Evolutionary conservation across 345 rosid genomes (phyloP), one percentile per base, ranked within the genome.

Genomic region (Citrus maxima): DNA sequence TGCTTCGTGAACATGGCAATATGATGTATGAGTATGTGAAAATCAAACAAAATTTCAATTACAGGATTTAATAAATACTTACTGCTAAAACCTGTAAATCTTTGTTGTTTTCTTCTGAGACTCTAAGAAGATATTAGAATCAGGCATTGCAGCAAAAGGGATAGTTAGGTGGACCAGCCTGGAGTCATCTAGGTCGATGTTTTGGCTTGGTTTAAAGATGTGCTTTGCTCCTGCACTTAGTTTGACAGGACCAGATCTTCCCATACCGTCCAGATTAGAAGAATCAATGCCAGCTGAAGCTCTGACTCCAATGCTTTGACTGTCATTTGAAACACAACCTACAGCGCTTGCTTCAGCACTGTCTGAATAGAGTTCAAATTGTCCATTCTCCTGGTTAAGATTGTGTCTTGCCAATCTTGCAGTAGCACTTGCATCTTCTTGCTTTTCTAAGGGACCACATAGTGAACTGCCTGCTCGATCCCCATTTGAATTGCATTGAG

Each of bases 171-270:
- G 88, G 75, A 84, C 64, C 51, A 70, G 84, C 80, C 73, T 77
- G 18, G 87, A 82, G 77, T 79, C 77, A 40, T 80, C 87, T 18
- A 73, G 74, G 77, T 75, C 80, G 34, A 28, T 38, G 24, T 67
- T 75, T 67, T 70, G 68, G 65, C 77, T 63, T 0, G 88, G 88
- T 77, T 87, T 80, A 77, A 84, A 81, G 67, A 85, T 78, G 82
- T 88, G 86, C 82, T 85, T 87, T 12, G 83, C 84, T 55, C 89
- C 89, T 18, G 89, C 84, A 71, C 79, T 82, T 54, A 87, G 83
- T 78, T 87, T 88, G n/a, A 83, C 13, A 7, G 88, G 84, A 63
- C 89, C 86, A 18, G 78, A 37, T 56, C 78, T 77, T 42, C 71
- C 76, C 28, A 78, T 64, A 16, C 77, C 78, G 14, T 78, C 79